phyloP scores from a whole-genome alignment of 306 rosid genomes.

The Adenanthera pavonina region DNA sequence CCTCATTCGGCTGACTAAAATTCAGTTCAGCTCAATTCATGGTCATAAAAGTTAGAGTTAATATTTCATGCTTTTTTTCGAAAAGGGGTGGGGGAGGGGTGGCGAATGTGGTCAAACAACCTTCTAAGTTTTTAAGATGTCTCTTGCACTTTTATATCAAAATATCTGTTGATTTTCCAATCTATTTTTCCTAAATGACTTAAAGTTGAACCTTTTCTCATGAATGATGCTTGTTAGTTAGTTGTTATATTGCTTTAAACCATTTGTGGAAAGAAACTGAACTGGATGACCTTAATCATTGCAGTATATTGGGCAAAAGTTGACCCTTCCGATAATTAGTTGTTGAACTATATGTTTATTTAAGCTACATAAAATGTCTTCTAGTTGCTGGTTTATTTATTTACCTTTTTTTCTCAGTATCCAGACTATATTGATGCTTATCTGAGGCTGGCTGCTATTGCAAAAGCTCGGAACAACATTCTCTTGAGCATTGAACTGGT shows the following conservation, averaged over 20 bases:
- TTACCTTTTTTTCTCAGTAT: constrained; percentile 57
- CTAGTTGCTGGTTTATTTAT: constrained; percentile 21
- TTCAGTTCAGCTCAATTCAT: not conserved
- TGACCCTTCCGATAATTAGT: not conserved
- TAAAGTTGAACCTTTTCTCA: constrained; percentile 3
- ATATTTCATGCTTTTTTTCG: not conserved
- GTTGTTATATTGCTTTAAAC: not conserved
- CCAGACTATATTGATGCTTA: constrained; percentile 92
- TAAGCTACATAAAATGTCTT: constrained; percentile 15
- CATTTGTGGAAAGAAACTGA: not conserved
- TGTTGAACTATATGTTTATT: not conserved
- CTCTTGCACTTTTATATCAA: not conserved
- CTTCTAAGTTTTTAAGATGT: not conserved
- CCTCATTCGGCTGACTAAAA: not conserved
- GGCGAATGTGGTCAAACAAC: not conserved
- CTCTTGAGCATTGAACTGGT: constrained; percentile 96
- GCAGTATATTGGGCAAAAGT: constrained; percentile 19
- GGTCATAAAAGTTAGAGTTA: not conserved
- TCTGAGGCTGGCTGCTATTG: constrained; percentile 93
- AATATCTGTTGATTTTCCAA: not conserved
- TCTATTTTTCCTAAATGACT: constrained; percentile 12
- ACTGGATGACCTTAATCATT: constrained; percentile 25
- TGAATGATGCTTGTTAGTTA: constrained; percentile 28
- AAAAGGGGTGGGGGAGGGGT: no score
- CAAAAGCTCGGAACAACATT: constrained; percentile 88